These are phyloP conservation scores for Fraxinus angustifolia DNA, from an alignment of 305 asterid species.

Conservation along the genomic window DNA sequence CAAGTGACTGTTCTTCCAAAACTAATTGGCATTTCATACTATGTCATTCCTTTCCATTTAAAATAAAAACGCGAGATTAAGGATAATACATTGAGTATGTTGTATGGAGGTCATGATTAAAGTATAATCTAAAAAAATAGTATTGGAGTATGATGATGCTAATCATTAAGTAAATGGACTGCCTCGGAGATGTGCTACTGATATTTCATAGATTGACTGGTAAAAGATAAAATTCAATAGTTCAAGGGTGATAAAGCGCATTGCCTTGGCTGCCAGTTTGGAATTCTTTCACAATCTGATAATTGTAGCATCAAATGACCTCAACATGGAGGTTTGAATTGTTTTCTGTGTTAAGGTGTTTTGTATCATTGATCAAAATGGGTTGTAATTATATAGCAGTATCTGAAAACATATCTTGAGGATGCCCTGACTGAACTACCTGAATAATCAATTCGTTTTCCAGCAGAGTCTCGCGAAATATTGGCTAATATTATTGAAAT, in stretches of 20 bases:
- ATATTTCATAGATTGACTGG: not conserved
- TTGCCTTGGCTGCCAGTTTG: not conserved
- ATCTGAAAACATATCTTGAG: not conserved
- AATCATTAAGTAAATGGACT: not conserved
- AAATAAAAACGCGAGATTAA: not conserved
- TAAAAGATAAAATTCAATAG: not conserved
- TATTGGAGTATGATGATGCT: not conserved
- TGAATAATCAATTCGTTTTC: not conserved
- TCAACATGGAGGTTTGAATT: not conserved
- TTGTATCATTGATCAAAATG: not conserved
- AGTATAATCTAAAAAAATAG: not conserved
- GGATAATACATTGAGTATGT: not conserved
- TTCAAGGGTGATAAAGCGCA: not conserved
- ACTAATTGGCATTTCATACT: not conserved
- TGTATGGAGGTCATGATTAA: not conserved
- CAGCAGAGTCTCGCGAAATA: not conserved
- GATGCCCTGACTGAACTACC: not conserved
- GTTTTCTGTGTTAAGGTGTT: not conserved
- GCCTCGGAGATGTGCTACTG: not conserved
- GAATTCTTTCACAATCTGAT: not conserved
- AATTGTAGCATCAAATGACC: not conserved
- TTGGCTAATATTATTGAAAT: not conserved
- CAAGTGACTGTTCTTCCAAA: not conserved
- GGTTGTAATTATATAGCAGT: not conserved
- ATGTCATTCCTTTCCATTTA: not conserved